Percentiles rank a stretch among this genome's conserved stretches.
Conservation (phyloP, 202 grass and related monocot species). For the Panicum virgatum region DNA sequence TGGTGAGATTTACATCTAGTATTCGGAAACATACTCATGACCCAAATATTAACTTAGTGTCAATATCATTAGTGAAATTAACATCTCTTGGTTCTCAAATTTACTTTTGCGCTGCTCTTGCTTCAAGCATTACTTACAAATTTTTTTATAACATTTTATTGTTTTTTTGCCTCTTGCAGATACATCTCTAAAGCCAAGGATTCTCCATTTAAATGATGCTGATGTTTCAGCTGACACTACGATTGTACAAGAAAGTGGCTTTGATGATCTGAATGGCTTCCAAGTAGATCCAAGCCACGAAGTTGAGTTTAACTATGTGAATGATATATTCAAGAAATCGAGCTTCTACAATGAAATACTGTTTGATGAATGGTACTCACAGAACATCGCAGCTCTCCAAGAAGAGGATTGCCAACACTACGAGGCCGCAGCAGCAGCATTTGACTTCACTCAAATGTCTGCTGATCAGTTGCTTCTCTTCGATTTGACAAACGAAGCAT, state of each 20-base stretch:
- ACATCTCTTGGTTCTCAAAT: neutral
- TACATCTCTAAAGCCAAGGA: constrained; percentile 32
- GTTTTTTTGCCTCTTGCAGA: constrained; percentile 37
- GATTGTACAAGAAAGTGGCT: neutral
- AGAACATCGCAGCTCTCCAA: constrained; percentile 46
- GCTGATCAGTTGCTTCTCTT: constrained; percentile 74
- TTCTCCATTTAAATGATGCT: constrained; percentile 28
- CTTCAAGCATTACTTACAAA: neutral
- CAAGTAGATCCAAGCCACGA: constrained; percentile 44
- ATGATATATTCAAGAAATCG: constrained; percentile 55
- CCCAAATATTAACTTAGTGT: neutral
- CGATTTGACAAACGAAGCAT: constrained; percentile 67
- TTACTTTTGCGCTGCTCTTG: constrained; percentile 1
- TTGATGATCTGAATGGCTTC: constrained; percentile 32
- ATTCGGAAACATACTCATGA: neutral
- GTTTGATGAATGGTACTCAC: constrained; percentile 48
- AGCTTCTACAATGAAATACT: constrained; percentile 52
- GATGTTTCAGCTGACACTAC: constrained; percentile 10
- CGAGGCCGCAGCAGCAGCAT: constrained; percentile 41
- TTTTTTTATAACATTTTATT: neutral
- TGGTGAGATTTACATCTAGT: constrained; percentile 53
- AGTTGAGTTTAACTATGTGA: constrained; percentile 54
- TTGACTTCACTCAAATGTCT: constrained; percentile 55
- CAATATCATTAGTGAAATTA: neutral
- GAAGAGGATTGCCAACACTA: constrained; percentile 48